Base-by-base conservation (phyloP, 805 yeast genomes). In the Ogataea chonburiensis region DNA sequence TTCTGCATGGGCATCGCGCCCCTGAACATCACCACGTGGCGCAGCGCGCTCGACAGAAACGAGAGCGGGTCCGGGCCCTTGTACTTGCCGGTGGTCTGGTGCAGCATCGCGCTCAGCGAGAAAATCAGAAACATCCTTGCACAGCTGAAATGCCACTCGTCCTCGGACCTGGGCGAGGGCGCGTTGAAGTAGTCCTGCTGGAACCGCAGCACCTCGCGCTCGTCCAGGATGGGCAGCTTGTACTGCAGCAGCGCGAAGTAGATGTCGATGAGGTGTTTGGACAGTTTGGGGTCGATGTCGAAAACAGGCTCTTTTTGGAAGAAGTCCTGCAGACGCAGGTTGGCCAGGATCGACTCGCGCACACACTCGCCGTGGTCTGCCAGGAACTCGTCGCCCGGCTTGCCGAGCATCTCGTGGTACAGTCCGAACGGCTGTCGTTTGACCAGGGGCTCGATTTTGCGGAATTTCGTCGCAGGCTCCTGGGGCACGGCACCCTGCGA, bases 41-140 rank as follows among this genome's bases (percentile, higher is more conserved):
- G 62, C 24, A 79, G 60, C 1, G 84, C 82, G 7, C 79, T 73
- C 13, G 81, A 69, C 50, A 79, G 77, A 46, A 74, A 74, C 38
- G 79, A 56, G 18, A 66, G 67, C 5, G 84, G 79, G 12, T 70
- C 68, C 12, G 78, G 71, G 4, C 79, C 80, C 36, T 56, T 61
- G 50, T 76, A 76, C 40, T 71, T 70, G 7, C 80, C 81, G 1
- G 80, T 72, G 1, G 79, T 66, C 64, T 68, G 72, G 49, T 71
- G 73, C 8, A 76, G 50, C 45, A 74, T 65, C 1, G 80, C 70
- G 33, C 74, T 63, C 10, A 77, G 68, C 13, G 77, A 67, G 52
- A 68, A 74, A 7, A 76, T 65, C 40, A 77, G 49, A 73, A 76
- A 75, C 71, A 74, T 68, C 46, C 81, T 62, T 22, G 79, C 71